Evolutionary conservation across 192 early-diverging fungal species (phyloP), one percentile per base, ranked within the genome.

Genomic region (Jimgerdemannia flammicorona): DNA sequence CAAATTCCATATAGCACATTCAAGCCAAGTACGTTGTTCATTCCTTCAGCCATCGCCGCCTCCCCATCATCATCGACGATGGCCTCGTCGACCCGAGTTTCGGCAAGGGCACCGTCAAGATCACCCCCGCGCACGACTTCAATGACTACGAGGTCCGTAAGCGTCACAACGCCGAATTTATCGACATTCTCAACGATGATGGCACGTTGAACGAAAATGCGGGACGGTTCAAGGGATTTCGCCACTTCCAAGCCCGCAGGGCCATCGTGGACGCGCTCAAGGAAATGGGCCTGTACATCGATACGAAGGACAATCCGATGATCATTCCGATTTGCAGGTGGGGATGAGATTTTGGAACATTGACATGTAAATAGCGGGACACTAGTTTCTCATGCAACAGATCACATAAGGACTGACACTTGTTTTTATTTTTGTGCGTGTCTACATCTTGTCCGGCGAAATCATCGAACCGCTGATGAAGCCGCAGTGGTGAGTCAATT

Each of bases 401-500:
- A n/a, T n/a, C n/a, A n/a, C n/a, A n/a, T n/a, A n/a, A n/a, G n/a
- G n/a, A n/a, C n/a, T n/a, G n/a, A n/a, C n/a, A n/a, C n/a, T n/a
- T n/a, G n/a, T n/a, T n/a, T n/a, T n/a, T n/a, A n/a, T n/a, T n/a
- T n/a, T n/a, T n/a, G n/a, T n/a, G n/a, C n/a, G 49, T 54, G 49
- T 54, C 11, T 11, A 54, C 49, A 19, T 40, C 71, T 90, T 95
- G 82, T 95, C 97, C 39, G 90, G 91, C 54, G 97, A 99, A 83
- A 85, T 99, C 70, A 98, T 98, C 49, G 98, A 99, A 84, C 97
- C 97, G 7, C 81, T 98, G 71, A 91, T 99, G 90, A 99, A 98
- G 87, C 98, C 98, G 54, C 98, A 99, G 83, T 99, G 98, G 98
- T 99, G 96, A 94, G 93, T 98, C 43, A 90, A 89, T 85, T 96